Evolutionary conservation across 495 filamentous ascomycete genomes (phyloP).

Genomic region (Lasiosphaeris hirsuta): DNA sequence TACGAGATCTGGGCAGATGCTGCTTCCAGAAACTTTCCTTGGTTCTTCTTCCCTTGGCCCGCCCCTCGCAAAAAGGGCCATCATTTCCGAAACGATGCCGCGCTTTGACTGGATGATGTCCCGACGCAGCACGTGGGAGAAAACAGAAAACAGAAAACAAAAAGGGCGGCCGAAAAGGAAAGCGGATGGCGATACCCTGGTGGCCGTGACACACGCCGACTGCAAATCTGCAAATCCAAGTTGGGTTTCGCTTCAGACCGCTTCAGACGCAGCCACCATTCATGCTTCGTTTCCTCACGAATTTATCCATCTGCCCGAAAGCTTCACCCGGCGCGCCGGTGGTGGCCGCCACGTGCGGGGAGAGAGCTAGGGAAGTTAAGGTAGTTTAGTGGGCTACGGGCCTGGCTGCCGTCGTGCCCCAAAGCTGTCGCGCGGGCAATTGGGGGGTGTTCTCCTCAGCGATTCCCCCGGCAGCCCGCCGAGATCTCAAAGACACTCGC

Average conservation of each 20-base stretch:
- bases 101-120: constrained; percentile 1
- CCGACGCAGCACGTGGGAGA: neutral
- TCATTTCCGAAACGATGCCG: constrained; percentile 7
- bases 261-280: neutral
- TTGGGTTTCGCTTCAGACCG: neutral
- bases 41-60: neutral
- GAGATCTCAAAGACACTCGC: too few species aligned
- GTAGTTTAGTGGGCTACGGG: constrained; percentile 7
- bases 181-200: neutral
- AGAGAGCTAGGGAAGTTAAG: constrained; percentile 10
- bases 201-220: neutral
- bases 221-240: neutral
- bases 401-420: neutral
- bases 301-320: constrained; percentile 34
- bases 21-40: constrained; percentile 14
- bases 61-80: constrained; percentile 2
- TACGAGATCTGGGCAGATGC: neutral
- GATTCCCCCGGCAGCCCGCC: too few species aligned
- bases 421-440: too few species aligned
- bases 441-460: too few species aligned
- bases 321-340: constrained; percentile 29
- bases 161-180: neutral
- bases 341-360: constrained; percentile 33
- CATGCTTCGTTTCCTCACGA: neutral
- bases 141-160: neutral